phyloP scores from a whole-genome alignment of 345 rosid species.

The Camelina laxa region DNA sequence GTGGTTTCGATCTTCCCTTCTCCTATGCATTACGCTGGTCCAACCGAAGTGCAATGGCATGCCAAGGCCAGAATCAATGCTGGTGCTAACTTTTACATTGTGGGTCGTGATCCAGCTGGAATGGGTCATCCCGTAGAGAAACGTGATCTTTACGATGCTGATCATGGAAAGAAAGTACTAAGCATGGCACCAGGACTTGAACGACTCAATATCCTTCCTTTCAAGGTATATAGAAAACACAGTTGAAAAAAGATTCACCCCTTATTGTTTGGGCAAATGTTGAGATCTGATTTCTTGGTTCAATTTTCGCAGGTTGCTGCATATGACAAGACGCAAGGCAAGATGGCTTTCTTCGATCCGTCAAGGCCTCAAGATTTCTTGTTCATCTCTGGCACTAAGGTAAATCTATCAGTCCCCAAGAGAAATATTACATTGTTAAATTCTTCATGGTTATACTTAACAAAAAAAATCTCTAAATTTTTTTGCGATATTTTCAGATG shows the following conservation, averaged over 20 bases:
- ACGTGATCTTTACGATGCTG: conserved; percentile 95
- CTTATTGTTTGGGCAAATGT: background rate
- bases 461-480: background rate
- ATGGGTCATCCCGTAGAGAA: conserved; percentile 97
- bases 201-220: conserved; percentile 94
- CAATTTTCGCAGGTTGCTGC: conserved; percentile 72
- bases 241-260: conserved; percentile 14
- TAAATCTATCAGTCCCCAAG: conserved; percentile 29
- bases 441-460: background rate
- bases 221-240: conserved; percentile 59
- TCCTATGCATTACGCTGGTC: conserved; percentile 99
- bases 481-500: conserved; percentile 57
- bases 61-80: conserved; percentile 98
- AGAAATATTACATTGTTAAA: background rate
- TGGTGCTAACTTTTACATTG: conserved; percentile 97
- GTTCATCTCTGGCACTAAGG: conserved; percentile 98
- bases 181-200: conserved; percentile 98
- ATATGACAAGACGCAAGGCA: conserved; percentile 91
- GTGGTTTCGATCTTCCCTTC: conserved; percentile 98
- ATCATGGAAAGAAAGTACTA: conserved; percentile 95
- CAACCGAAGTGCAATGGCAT: conserved; percentile 99
- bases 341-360: conserved; percentile 98
- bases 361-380: conserved; percentile 86
- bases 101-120: conserved; percentile 99
- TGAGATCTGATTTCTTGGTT: conserved; percentile 17